A percentile compares a stretch with the other conserved stretches of the same genome.
Conservation (phyloP, 139 green algal genomes). For the Ostreobium quekettii region DNA sequence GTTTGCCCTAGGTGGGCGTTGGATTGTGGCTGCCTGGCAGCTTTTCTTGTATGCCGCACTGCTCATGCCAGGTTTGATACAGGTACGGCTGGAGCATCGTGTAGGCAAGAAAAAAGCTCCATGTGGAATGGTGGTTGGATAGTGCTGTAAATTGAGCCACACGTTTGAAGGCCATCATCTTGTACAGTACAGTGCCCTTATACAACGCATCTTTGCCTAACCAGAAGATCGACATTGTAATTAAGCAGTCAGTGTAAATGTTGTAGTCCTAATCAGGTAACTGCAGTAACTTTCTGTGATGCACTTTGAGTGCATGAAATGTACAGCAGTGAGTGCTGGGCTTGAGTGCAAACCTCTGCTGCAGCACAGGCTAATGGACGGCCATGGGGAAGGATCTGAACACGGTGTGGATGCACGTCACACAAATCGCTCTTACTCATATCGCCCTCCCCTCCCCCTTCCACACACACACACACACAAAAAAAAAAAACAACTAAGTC, state of each 20-base stretch:
- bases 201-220: background rate
- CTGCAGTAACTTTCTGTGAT: too few species aligned
- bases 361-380: too few species aligned
- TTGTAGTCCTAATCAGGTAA: too few species aligned
- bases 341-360: too few species aligned
- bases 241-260: background rate
- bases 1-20: constrained; percentile 42
- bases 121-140: too few species aligned
- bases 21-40: constrained; percentile 31
- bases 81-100: constrained; percentile 22
- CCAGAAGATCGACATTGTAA: background rate
- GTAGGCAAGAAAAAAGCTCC: too few species aligned
- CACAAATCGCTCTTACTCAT: background rate
- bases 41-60: constrained; percentile 42
- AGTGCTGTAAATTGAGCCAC: too few species aligned
- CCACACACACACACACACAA: background rate
- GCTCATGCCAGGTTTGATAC: constrained; percentile 48
- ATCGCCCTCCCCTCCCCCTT: background rate
- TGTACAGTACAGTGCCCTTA: background rate
- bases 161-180: background rate
- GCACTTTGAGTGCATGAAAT: too few species aligned
- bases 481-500: background rate
- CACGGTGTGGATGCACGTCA: too few species aligned
- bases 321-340: too few species aligned
- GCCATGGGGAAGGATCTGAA: too few species aligned